These are phyloP conservation scores for Saxispiralis lemnorum DNA, from an alignment of 495 filamentous ascomycete genomes.

Conservation along the genomic window DNA sequence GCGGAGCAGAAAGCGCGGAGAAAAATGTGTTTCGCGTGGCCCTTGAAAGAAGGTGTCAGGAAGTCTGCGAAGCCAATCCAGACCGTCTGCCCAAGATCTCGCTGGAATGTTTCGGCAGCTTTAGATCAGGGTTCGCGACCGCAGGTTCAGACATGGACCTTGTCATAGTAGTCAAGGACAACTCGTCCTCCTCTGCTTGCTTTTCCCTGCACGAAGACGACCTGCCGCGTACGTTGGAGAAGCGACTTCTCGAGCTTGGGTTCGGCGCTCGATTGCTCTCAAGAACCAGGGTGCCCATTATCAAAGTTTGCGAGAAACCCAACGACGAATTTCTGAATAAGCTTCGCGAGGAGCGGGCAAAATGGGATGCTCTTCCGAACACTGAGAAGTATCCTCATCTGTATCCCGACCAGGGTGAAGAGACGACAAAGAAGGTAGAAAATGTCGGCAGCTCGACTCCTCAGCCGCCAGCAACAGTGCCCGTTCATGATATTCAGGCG, in stretches of 20 bases:
- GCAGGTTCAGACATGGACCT: constrained; percentile 62
- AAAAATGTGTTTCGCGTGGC: constrained; percentile 44
- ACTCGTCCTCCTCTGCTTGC: constrained; percentile 7
- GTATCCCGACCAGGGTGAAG: constrained; percentile 3
- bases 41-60: constrained; percentile 39
- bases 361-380: constrained; percentile 34
- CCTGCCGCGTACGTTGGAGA: constrained; percentile 46
- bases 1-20: constrained; percentile 32
- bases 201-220: constrained; percentile 19
- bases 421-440: neutral
- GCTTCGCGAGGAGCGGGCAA: constrained; percentile 38
- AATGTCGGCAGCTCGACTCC: too few species aligned
- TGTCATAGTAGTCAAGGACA: constrained; percentile 38
- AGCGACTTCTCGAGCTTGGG: constrained; percentile 46
- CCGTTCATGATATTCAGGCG: too few species aligned
- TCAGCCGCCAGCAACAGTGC: too few species aligned
- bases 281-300: constrained; percentile 60
- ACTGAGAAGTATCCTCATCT: constrained; percentile 17
- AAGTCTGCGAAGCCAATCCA: constrained; percentile 33
- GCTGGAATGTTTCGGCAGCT: constrained; percentile 53
- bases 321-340: constrained; percentile 30
- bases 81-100: constrained; percentile 29
- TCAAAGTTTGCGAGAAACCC: constrained; percentile 61
- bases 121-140: constrained; percentile 55
- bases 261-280: constrained; percentile 53